Evolutionary conservation across 768 basidiomycete genomes (phyloP).

Genomic region (Tylopilus rubrobrunneus): DNA sequence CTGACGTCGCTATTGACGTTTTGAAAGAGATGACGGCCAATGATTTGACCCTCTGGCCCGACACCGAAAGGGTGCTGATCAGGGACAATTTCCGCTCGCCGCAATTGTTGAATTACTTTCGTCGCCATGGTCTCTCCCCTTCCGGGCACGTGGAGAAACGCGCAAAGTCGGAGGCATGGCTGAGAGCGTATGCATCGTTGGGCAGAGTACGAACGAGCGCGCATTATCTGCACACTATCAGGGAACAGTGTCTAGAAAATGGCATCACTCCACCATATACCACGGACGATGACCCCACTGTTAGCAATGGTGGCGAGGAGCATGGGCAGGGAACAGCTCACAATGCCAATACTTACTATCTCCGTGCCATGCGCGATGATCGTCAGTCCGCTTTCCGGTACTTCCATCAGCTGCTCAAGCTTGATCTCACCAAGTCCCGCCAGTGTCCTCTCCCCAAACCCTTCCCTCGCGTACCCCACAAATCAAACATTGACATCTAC

Average conservation of each 20-base stretch:
- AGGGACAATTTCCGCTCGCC: constrained; percentile 49
- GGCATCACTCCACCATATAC: constrained; percentile 21
- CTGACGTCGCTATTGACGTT: constrained; percentile 38
- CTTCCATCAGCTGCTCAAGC: constrained; percentile 36
- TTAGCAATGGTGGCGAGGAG: background rate
- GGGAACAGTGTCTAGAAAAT: constrained; percentile 20
- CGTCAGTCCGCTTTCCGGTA: constrained; percentile 45
- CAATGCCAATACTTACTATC: constrained; percentile 41
- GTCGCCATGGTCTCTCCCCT: constrained; percentile 4
- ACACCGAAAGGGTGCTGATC: constrained; percentile 44
- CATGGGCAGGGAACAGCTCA: constrained; percentile 22
- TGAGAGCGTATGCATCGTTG: constrained; percentile 19
- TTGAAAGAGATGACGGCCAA: constrained; percentile 47
- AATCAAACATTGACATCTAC: constrained; percentile 37
- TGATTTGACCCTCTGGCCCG: constrained; percentile 36
- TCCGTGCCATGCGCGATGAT: constrained; percentile 40
- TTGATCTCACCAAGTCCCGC: constrained; percentile 18
- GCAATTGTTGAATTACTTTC: constrained; percentile 47
- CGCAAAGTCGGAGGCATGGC: constrained; percentile 13
- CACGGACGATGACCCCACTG: background rate
- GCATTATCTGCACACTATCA: constrained; percentile 39
- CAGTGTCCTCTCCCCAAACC: background rate
- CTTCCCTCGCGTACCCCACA: constrained; percentile 2
- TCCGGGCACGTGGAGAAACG: background rate
- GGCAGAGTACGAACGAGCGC: constrained; percentile 38